Percentiles rank a stretch among this genome's conserved stretches.
These are phyloP conservation scores for Fonsecaea pedrosoi DNA, from an alignment of 2,329 filamentous ascomycete genomes.

Conservation along the genomic window DNA sequence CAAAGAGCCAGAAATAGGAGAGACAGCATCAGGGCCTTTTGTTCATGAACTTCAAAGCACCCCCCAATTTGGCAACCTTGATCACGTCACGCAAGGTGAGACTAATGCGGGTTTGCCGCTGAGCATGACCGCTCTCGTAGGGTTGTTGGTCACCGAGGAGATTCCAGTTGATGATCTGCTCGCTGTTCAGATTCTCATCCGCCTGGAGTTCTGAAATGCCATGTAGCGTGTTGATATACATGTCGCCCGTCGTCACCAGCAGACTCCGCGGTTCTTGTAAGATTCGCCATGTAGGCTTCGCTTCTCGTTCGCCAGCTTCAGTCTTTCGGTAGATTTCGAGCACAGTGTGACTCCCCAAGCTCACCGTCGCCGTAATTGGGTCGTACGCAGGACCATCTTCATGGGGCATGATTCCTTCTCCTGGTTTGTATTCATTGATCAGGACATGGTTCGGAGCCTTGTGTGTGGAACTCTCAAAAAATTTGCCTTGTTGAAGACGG, in stretches of 20 bases:
- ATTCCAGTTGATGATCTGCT: slow-evolving; percentile 63
- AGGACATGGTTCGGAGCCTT: slow-evolving; percentile 83
- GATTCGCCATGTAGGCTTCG: slow-evolving; percentile 61
- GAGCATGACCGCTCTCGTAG: slow-evolving; percentile 52
- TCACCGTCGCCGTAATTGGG: slow-evolving; percentile 88
- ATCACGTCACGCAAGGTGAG: slow-evolving; percentile 82
- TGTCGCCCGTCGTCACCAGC: slow-evolving; percentile 60
- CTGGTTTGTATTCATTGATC: slow-evolving; percentile 87
- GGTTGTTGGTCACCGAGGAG: slow-evolving; percentile 55
- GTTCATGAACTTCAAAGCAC: slow-evolving; percentile 42
- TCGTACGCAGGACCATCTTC: slow-evolving; percentile 91
- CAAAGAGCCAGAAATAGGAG: slow-evolving; percentile 13
- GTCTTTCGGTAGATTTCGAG: slow-evolving; percentile 74
- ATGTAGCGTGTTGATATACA: slow-evolving; percentile 66
- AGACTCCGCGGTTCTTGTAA: slow-evolving; percentile 83
- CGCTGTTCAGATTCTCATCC: slow-evolving; percentile 66
- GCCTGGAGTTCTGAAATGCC: slow-evolving; percentile 62
- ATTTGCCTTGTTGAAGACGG: slow-evolving; percentile 56
- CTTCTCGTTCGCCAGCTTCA: slow-evolving; percentile 33
- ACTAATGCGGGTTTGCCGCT: slow-evolving; percentile 62
- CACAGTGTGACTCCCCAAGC: slow-evolving; percentile 77
- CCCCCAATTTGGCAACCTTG: slow-evolving; percentile 76
- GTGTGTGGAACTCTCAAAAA: slow-evolving; percentile 73
- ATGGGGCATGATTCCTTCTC: slow-evolving; percentile 95
- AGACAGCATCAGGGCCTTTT: slow-evolving; percentile 19